A percentile compares a stretch with the other conserved stretches of the same genome.
phyloP scores from a whole-genome alignment of 2,329 filamentous ascomycete genomes.

The Torrubiella hemipterigena region DNA sequence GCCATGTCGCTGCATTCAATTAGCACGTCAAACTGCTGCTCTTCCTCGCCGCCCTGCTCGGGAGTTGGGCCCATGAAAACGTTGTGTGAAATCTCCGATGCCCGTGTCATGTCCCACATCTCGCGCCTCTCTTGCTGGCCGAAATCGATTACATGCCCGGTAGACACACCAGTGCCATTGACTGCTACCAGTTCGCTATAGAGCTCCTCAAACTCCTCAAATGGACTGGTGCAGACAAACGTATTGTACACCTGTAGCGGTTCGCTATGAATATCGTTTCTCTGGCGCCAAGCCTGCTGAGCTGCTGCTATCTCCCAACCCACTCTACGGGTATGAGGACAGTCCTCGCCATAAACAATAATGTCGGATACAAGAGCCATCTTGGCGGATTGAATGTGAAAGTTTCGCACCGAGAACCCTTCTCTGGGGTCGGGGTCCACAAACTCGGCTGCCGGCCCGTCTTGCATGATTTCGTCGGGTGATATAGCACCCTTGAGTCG shows the following conservation, averaged over 20 bases:
- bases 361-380: slow-evolving; percentile 82
- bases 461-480: slow-evolving; percentile 64
- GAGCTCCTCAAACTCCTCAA: slow-evolving; percentile 58
- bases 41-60: slow-evolving; percentile 47
- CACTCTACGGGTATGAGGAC: slow-evolving; percentile 48
- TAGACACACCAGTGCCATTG: slow-evolving; percentile 58
- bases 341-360: slow-evolving; percentile 75
- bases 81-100: slow-evolving; percentile 79
- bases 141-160: slow-evolving; percentile 75
- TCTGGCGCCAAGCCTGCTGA: slow-evolving; percentile 62
- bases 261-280: slow-evolving; percentile 43
- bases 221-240: slow-evolving; percentile 58
- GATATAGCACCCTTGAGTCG: slow-evolving; percentile 81
- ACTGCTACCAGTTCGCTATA: slow-evolving; percentile 63
- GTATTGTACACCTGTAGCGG: slow-evolving; percentile 65
- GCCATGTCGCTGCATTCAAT: slow-evolving; percentile 86
- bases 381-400: slow-evolving; percentile 91
- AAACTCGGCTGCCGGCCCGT: slow-evolving; percentile 45
- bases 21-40: slow-evolving; percentile 64
- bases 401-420: slow-evolving; percentile 92
- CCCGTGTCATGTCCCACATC: slow-evolving; percentile 87
- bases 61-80: slow-evolving; percentile 86
- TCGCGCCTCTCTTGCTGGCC: slow-evolving; percentile 79
- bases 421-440: slow-evolving; percentile 75
- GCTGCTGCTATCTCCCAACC: slow-evolving; percentile 60